Base-by-base conservation (phyloP, 139 green algal species). In the Microglena sp. region DNA sequence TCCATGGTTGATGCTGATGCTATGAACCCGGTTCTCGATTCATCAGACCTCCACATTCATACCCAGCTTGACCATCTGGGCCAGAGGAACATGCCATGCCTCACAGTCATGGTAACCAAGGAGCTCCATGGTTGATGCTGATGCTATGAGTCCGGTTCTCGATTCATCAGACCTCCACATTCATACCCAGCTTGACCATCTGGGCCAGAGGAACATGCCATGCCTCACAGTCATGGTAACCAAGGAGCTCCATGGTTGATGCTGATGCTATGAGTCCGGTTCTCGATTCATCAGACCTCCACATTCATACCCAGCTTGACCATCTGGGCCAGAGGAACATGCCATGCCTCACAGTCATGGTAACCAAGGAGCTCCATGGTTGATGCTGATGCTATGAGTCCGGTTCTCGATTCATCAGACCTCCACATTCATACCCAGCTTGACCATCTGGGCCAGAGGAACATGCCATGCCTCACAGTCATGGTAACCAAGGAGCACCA, bases 151-250 rank as follows among this genome's bases (percentile, higher is more conserved):
- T n/a, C n/a, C n/a, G n/a, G n/a, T n/a, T n/a, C n/a, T n/a, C n/a
- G n/a, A n/a, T n/a, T n/a, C n/a, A 36, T 57, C 24, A 67, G 27
- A 69, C 28, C 7, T 66, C 60, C 24, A 75, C 55, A 15, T 5
- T 27, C 68, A 75, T 69, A 5, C 68, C 68, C 61, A 75, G 60
- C 60, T 75, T 61, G 46, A 75, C 68, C 53, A 75, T 58, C 18
- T 59, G 36, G 21, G 65, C 68, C 2, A 31, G 6, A 4, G 68
- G 68, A 31, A 75, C 60, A 34, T 33, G 46, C 68, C 68, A 75
- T 0, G 58, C 11, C 60, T 75, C 68, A 29, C 53, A 66, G 54
- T 75, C 68, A 11, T 36, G 33, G 54, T 58, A 69, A 35, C 60
- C 34, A 24, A 75, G 1, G 27, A 40, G 35, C 53, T 66, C 68